Evolutionary conservation across 345 rosid species (phyloP).

Genomic region (Eucalyptus cloeziana): DNA sequence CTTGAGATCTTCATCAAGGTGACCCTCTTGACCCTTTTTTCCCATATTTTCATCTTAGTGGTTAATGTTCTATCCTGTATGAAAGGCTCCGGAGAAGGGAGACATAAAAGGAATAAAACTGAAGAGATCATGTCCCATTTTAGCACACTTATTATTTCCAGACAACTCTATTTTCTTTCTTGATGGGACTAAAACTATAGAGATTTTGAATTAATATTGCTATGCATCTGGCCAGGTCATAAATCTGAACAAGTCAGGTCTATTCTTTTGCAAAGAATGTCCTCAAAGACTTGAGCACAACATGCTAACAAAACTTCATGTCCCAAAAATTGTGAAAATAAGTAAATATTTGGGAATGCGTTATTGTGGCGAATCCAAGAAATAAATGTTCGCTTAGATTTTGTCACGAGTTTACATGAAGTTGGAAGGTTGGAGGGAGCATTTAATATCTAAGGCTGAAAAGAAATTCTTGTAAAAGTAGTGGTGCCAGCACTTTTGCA

Average conservation of each 20-base stretch:
- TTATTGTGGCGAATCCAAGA: not conserved
- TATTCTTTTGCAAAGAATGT: no score
- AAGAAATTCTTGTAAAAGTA: not conserved
- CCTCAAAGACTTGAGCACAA: no score
- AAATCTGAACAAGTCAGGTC: no score
- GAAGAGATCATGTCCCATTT: not conserved
- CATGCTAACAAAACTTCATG: not conserved
- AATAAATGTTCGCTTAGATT: not conserved
- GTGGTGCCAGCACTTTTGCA: not conserved
- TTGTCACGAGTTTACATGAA: not conserved
- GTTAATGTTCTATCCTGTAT: no score
- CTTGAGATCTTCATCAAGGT: no score
- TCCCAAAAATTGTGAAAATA: not conserved
- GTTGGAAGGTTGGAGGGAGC: not conserved
- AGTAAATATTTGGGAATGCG: not conserved
- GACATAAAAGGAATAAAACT: no score
- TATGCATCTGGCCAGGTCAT: not conserved
- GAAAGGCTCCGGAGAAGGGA: no score
- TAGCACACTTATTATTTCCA: not conserved
- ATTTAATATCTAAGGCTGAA: not conserved
- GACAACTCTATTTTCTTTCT: not conserved
- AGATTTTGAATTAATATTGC: not conserved
- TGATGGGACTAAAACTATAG: fast-evolving
- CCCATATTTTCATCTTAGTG: no score
- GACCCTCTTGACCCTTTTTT: no score